Conservation (phyloP, 129 eudicot species). For the Lactuca sativa region DNA sequence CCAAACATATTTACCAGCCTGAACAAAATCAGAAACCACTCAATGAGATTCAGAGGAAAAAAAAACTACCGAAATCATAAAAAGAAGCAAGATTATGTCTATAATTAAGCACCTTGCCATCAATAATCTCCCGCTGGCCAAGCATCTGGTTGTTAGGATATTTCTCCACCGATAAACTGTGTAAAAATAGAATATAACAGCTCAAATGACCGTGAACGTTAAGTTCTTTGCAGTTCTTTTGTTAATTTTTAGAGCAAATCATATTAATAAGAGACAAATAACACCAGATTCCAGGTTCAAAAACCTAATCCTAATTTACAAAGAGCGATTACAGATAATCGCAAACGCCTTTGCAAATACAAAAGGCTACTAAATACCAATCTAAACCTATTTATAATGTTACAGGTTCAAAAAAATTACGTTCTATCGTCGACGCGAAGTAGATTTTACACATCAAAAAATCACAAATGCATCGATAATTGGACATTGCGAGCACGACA, state of each 20-base stretch:
- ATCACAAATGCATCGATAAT: too few species aligned
- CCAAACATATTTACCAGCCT: constrained; percentile 77
- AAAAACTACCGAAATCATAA: background rate
- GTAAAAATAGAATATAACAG: constrained; percentile 6
- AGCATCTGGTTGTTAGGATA: constrained; percentile 76
- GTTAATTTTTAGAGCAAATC: background rate
- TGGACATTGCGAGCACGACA: too few species aligned
- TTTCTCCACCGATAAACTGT: constrained; percentile 74
- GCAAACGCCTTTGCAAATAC: background rate
- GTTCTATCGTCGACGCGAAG: too few species aligned
- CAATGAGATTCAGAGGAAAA: background rate
- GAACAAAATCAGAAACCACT: constrained; percentile 5
- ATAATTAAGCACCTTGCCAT: constrained; percentile 58
- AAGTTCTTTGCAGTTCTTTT: background rate
- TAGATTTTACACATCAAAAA: too few species aligned
- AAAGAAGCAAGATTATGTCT: background rate
- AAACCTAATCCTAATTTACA: background rate
- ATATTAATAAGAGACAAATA: background rate
- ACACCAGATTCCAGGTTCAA: too few species aligned
- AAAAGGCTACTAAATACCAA: background rate
- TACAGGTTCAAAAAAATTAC: too few species aligned
- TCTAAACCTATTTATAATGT: background rate
- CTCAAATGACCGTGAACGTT: background rate
- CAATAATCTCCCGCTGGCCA: constrained; percentile 62
- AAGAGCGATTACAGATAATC: background rate